Percentiles rank a stretch among this genome's conserved stretches.
Conservation (phyloP, 2,329 filamentous ascomycete genomes). For the Rutstroemia sp. region DNA sequence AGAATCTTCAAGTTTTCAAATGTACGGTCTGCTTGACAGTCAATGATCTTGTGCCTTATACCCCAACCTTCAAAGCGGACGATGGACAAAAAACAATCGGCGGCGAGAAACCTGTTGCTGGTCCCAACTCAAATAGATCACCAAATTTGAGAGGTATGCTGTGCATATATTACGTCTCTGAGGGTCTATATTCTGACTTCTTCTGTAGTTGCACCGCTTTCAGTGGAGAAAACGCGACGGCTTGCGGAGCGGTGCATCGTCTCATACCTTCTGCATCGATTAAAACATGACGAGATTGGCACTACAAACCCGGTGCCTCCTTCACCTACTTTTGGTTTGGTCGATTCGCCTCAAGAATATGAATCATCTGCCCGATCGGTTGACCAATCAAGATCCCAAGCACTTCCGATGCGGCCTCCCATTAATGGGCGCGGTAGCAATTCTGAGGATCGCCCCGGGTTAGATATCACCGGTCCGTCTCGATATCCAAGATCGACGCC, state of each 20-base stretch:
- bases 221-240: constrained; percentile 49
- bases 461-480: neutral
- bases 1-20: constrained; percentile 64
- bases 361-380: neutral
- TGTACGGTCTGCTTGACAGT: constrained; percentile 80
- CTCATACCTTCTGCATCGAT: constrained; percentile 38
- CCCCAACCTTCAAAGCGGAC: neutral
- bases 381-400: constrained; percentile 1
- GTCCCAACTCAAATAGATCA: constrained; percentile 12
- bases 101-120: constrained; percentile 13
- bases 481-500: constrained; percentile 7
- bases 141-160: constrained; percentile 17
- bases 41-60: constrained; percentile 60
- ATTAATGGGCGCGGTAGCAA: neutral
- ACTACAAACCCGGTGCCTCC: neutral
- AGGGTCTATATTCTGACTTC: constrained; percentile 1
- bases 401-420: constrained; percentile 4
- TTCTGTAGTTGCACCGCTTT: constrained; percentile 40
- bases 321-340: neutral
- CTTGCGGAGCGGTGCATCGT: constrained; percentile 50
- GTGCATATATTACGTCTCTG: neutral
- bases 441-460: neutral
- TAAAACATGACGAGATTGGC: constrained; percentile 29
- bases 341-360: neutral
- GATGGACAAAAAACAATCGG: constrained; percentile 13